Evolutionary conservation across 139 green algal species (phyloP), one percentile per base, ranked within the genome.

Genomic region (Microglena sp.): DNA sequence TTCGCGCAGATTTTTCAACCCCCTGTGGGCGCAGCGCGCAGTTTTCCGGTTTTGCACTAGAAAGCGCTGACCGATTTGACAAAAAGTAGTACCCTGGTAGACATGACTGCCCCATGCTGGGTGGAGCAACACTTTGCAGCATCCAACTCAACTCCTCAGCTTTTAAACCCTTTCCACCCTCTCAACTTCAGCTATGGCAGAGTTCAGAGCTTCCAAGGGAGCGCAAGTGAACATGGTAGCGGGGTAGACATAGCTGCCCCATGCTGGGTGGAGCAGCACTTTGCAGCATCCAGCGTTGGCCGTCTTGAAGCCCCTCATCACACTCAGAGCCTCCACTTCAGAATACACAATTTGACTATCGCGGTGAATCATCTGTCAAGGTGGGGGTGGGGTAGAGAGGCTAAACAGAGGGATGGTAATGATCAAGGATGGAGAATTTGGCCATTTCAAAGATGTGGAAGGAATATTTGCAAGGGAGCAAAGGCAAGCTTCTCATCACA

Each of bases 121-220:
- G 68, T 98, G 92, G 53, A 97, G 69, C 6, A 95, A 66, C 22
- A n/a, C n/a, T n/a, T n/a, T n/a, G n/a, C n/a, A n/a, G n/a, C n/a
- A n/a, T n/a, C n/a, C n/a, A n/a, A n/a, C n/a, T n/a, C n/a, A n/a
- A n/a, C n/a, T n/a, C n/a, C n/a, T n/a, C n/a, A n/a, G n/a, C n/a
- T n/a, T n/a, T n/a, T n/a, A n/a, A n/a, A n/a, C n/a, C n/a, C n/a
- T n/a, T n/a, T n/a, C n/a, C n/a, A n/a, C n/a, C n/a, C n/a, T n/a
- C n/a, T n/a, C n/a, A n/a, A 87, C 67, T 74, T 87, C 77, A 6
- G 8, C 8, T 1, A 56, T 24, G 26, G 4, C 30, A 3, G n/a
- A 29, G 15, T 40, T 29, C 2, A 58, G 27, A 3, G 29, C 1
- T 5, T 28, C 27, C 4, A 43, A 24, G 36, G 5, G 31, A 50